Evolutionary conservation across 306 rosid species (phyloP).

Genomic region (Aeschynomene evenia): DNA sequence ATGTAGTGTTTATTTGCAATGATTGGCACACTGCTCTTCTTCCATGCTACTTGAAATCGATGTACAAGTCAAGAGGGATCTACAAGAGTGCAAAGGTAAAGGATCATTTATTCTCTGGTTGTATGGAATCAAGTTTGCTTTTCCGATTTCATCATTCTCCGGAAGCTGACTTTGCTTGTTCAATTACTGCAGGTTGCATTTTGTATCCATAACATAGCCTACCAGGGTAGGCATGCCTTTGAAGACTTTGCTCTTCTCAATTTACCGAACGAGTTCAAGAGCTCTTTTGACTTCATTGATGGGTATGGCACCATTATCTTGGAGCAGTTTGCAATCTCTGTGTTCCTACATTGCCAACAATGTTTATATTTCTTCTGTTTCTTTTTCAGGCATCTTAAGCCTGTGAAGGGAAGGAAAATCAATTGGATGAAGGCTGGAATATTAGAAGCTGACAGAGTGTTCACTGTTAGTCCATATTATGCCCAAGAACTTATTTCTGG

Average conservation of each 20-base stretch:
- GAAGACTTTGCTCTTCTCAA: slow-evolving; percentile 55
- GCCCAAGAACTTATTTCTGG: slow-evolving; percentile 66
- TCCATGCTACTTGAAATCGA: slow-evolving; percentile 70
- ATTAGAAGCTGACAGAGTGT: slow-evolving; percentile 55
- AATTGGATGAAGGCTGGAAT: slow-evolving; percentile 89
- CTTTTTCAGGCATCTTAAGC: slow-evolving; percentile 47
- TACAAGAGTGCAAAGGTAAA: slow-evolving; percentile 56
- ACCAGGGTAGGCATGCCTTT: slow-evolving; percentile 69
- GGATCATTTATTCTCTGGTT: slow-evolving; percentile 5
- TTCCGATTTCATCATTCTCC: not conserved
- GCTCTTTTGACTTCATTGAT: slow-evolving; percentile 73
- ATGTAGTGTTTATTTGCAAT: slow-evolving; percentile 62
- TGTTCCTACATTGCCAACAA: not conserved
- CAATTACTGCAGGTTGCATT: slow-evolving; percentile 57
- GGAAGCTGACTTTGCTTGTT: slow-evolving; percentile 26
- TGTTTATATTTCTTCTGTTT: not conserved
- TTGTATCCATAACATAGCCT: slow-evolving; percentile 82
- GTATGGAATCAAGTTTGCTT: not conserved
- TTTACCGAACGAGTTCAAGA: slow-evolving; percentile 49
- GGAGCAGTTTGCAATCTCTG: not conserved
- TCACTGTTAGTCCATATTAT: slow-evolving; percentile 77
- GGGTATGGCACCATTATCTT: slow-evolving; percentile 48
- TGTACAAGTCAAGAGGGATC: slow-evolving; percentile 54
- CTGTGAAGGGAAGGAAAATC: slow-evolving; percentile 72
- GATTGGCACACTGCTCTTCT: slow-evolving; percentile 81